Evolutionary conservation across 108 stramenopile genomes (phyloP), one percentile per base, ranked within the genome.

Genomic region (Skeletonema tropicum): DNA sequence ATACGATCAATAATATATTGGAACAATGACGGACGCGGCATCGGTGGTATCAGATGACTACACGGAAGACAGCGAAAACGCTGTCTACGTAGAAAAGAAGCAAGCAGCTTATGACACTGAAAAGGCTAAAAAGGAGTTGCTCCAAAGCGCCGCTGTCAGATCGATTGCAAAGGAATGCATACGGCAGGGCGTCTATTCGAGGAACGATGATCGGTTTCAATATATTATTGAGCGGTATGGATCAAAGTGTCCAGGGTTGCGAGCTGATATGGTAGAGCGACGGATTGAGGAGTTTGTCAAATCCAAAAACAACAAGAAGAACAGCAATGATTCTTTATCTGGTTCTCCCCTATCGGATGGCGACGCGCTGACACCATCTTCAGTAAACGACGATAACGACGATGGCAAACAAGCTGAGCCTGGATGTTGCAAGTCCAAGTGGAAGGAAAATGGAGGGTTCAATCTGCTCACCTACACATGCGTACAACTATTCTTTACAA

Each of bases 381-480:
- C 6, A 35, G 32, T 10, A 23, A 55, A 55, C 10, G n/a, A 55
- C 6, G 1, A 31, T 6, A 17, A 29, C 21, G 19, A 31, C 14
- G 55, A 3, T 0, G 55, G 21, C 1, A 0, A 61, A 15, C 60
- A 61, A n/a, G 17, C 32, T 32, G 5, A 46, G 6, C 49, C 66
- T 36, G 64, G 55, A 11, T 65, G 73, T 33, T 26, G 32, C 21
- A 79, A 68, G 35, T 26, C 62, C 21, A 79, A 68, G 72, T 67
- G 66, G 66, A 38, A n/a, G 19, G 55, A 70, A 25, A 73, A 73
- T 46, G 23, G 59, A 12, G 80, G 80, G 3, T 74, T 52, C 64
- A 80, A 80, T 52, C 57, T 74, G 15, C 17, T 80, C 23, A 80
- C 80, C 12, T 74, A 58, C 73, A 41, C 73, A 52, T 57, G 66